Percentiles rank a stretch among this genome's conserved stretches.
Conservation (phyloP, 2,329 filamentous ascomycete genomes). For the Penicillium sp. region DNA sequence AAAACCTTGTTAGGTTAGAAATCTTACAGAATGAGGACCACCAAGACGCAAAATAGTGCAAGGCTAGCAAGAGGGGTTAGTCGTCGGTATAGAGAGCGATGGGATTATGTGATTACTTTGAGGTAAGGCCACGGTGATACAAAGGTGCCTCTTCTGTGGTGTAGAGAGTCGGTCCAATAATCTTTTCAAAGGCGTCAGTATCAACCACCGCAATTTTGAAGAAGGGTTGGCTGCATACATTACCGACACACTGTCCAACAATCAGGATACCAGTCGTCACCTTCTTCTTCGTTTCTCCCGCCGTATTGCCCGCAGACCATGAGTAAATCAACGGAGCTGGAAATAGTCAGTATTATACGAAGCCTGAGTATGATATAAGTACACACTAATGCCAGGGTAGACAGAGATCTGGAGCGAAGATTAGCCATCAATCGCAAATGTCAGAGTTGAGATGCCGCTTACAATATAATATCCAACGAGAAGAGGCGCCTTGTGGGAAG, state of each 20-base stretch:
- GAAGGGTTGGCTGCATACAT: constrained; percentile 36
- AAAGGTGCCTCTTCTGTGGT: constrained; percentile 59
- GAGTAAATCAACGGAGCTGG: constrained; percentile 66
- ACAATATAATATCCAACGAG: constrained; percentile 58
- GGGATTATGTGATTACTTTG: constrained; percentile 44
- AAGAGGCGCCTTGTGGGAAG: constrained; percentile 49
- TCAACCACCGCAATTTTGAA: background rate
- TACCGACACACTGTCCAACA: constrained; percentile 64
- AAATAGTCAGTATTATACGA: constrained; percentile 9
- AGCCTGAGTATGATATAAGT: background rate
- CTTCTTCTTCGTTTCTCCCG: constrained; percentile 69
- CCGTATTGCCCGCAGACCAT: constrained; percentile 63
- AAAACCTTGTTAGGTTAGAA: background rate
- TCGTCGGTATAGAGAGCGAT: background rate
- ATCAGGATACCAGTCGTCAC: constrained; percentile 64
- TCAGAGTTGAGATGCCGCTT: background rate
- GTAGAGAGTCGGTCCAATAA: constrained; percentile 65
- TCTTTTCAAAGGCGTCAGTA: constrained; percentile 27
- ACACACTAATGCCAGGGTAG: constrained; percentile 56
- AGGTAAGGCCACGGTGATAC: constrained; percentile 58
- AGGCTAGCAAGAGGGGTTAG: constrained; percentile 38
- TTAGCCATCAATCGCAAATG: background rate
- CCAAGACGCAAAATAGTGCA: constrained; percentile 60
- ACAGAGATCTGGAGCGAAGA: constrained; percentile 49
- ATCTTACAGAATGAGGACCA: constrained; percentile 50